Conservation (phyloP, 345 rosid species). For the Salix purpurea region DNA sequence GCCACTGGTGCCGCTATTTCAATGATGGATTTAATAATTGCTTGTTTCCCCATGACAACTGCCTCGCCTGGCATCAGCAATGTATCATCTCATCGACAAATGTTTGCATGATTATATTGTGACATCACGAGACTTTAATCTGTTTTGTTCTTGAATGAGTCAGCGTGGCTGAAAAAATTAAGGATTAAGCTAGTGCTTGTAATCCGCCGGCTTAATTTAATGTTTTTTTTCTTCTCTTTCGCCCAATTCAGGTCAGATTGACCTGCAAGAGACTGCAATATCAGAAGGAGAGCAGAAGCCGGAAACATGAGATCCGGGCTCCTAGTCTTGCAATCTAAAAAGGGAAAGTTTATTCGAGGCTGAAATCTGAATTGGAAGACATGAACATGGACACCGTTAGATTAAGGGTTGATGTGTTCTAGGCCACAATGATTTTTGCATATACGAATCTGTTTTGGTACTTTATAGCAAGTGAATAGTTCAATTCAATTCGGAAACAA, state of each 20-base stretch:
- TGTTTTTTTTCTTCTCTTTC: not conserved
- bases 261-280: constrained; percentile 52
- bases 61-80: not conserved
- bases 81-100: not conserved
- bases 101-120: not conserved
- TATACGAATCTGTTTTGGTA: constrained; percentile 2
- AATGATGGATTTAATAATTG: not conserved
- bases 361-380: constrained; percentile 15
- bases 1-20: not conserved
- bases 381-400: constrained; percentile 22
- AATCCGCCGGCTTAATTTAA: not conserved
- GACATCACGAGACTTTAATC: not conserved
- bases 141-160: not conserved
- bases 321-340: constrained; percentile 8
- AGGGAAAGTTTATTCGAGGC: constrained; percentile 5
- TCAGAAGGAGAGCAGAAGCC: constrained; percentile 48
- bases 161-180: not conserved
- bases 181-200: not conserved
- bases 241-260: constrained; percentile 55
- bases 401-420: constrained; percentile 13
- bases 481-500: constrained; percentile 12
- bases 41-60: not conserved
- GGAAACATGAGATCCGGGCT: constrained; percentile 32
- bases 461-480: constrained; percentile 27
- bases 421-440: constrained; percentile 9